These are phyloP conservation scores for Colletotrichum plurivorum DNA, from an alignment of 2,329 filamentous ascomycete species.

Conservation along the genomic window DNA sequence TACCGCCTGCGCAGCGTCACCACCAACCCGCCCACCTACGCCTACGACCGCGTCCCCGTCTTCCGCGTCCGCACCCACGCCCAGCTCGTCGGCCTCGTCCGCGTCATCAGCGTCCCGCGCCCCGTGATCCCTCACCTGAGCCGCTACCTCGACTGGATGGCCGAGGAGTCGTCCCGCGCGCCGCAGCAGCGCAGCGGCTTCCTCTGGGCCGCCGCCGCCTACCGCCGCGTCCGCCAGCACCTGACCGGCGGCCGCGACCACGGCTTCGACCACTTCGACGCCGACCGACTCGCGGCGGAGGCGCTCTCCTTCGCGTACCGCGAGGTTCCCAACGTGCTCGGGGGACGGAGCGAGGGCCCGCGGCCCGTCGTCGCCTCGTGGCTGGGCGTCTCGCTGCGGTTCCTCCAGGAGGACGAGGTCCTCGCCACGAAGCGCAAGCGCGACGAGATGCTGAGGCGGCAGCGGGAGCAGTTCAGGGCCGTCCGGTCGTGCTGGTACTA, in stretches of 20 bases:
- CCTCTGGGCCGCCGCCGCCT: conserved; percentile 49
- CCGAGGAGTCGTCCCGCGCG: conserved; percentile 43
- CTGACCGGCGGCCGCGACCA: conserved; percentile 39
- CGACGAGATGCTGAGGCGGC: conserved; percentile 21
- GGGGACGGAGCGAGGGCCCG: not conserved
- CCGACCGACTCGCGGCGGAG: conserved; percentile 47
- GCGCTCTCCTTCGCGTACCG: conserved; percentile 48
- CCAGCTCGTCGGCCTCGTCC: conserved; percentile 50
- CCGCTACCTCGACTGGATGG: conserved; percentile 51
- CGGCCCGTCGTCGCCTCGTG: conserved; percentile 23
- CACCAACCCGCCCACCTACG: conserved; percentile 6
- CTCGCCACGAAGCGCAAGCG: conserved; percentile 4
- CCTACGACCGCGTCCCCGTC: conserved; percentile 24
- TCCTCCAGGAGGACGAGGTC: conserved; percentile 5
- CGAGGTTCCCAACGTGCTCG: conserved; percentile 1
- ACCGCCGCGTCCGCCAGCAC: conserved; percentile 47
- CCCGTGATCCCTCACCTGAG: conserved; percentile 43
- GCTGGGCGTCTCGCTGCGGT: conserved; percentile 18
- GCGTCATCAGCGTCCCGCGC: conserved; percentile 45
- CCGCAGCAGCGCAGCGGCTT: conserved; percentile 44
- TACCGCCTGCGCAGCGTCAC: conserved; percentile 32
- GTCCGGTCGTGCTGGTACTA: conserved; percentile 19
- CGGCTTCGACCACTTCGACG: conserved; percentile 44
- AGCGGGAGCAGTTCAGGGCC: conserved; percentile 15
- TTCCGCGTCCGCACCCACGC: conserved; percentile 32